These are phyloP conservation scores for Neonothopanus nambi DNA, from an alignment of 1,284 basidiomycete species.

Conservation along the genomic window DNA sequence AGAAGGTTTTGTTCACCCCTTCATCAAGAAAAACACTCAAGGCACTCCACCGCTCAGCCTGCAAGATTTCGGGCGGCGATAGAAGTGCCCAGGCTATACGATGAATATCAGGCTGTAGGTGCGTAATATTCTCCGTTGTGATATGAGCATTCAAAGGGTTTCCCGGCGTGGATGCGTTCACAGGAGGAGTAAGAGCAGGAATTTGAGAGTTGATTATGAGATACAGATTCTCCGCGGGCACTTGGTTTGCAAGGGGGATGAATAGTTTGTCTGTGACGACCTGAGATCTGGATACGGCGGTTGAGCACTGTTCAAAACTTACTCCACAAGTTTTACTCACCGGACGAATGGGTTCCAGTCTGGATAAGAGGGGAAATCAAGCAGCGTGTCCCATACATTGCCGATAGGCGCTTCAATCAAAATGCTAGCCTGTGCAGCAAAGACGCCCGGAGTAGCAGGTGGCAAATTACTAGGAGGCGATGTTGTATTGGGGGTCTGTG, in stretches of 20 bases:
- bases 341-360: constrained; percentile 35
- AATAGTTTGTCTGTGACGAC: constrained; percentile 27
- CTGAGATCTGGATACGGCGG: constrained; percentile 23
- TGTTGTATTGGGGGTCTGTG: not conserved
- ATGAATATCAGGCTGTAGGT: constrained; percentile 22
- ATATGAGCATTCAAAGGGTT: constrained; percentile 26
- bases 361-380: constrained; percentile 32
- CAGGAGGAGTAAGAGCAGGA: constrained; percentile 29
- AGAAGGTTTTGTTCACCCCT: constrained; percentile 20
- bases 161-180: constrained; percentile 25
- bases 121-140: constrained; percentile 32
- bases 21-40: constrained; percentile 24
- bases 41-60: constrained; percentile 30
- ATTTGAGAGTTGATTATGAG: constrained; percentile 30
- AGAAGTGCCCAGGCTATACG: constrained; percentile 30
- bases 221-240: constrained; percentile 21
- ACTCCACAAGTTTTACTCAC: constrained; percentile 10
- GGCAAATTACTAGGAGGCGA: constrained; percentile 20
- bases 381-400: constrained; percentile 25
- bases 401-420: constrained; percentile 28
- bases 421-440: constrained; percentile 26
- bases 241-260: constrained; percentile 26
- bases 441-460: constrained; percentile 23
- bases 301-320: not conserved
- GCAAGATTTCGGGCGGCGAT: constrained; percentile 24